phyloP scores from a whole-genome alignment of 352 stramenopile species.

The Globisporangium splendens region DNA sequence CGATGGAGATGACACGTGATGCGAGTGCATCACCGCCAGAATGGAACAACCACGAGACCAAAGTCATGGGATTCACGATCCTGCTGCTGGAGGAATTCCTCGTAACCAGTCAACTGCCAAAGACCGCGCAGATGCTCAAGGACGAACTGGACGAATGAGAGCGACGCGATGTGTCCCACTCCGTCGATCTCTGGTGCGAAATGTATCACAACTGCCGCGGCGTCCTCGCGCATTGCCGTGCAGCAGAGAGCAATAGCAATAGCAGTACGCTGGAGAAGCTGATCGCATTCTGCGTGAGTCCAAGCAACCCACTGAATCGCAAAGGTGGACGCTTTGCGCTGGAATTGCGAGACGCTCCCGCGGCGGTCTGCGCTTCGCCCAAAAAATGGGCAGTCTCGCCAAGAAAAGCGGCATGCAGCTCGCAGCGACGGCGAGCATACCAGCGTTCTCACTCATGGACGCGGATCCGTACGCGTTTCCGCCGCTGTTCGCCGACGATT shows the following conservation, averaged over 20 bases:
- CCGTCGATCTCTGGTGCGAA: conserved; percentile 47
- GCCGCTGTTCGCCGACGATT: conserved; percentile 58
- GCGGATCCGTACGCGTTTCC: conserved; percentile 65
- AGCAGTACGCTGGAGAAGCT: conserved; percentile 47
- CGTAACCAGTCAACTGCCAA: conserved; percentile 27
- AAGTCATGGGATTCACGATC: conserved; percentile 30
- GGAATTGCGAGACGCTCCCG: conserved; percentile 26
- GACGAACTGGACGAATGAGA: conserved; percentile 32
- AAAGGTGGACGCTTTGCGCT: conserved; percentile 25
- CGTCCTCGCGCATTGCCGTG: conserved; percentile 16
- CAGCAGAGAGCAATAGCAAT: conserved; percentile 8
- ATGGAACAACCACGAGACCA: conserved; percentile 11
- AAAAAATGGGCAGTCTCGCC: conserved; percentile 23
- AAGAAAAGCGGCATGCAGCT: conserved; percentile 25
- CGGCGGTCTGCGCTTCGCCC: conserved; percentile 37
- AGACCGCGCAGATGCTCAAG: conserved; percentile 30
- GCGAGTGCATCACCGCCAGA: neutral
- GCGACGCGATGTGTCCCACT: conserved; percentile 18
- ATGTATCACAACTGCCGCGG: conserved; percentile 49
- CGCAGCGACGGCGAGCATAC: neutral
- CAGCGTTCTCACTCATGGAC: conserved; percentile 37
- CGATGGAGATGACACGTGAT: neutral
- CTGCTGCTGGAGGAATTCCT: conserved; percentile 66
- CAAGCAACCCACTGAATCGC: conserved; percentile 14
- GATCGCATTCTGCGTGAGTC: conserved; percentile 39